Evolutionary conservation across 2,329 filamentous ascomycete genomes (phyloP), one percentile per base, ranked within the genome.

Genomic region (Trichoderma asperellum): DNA sequence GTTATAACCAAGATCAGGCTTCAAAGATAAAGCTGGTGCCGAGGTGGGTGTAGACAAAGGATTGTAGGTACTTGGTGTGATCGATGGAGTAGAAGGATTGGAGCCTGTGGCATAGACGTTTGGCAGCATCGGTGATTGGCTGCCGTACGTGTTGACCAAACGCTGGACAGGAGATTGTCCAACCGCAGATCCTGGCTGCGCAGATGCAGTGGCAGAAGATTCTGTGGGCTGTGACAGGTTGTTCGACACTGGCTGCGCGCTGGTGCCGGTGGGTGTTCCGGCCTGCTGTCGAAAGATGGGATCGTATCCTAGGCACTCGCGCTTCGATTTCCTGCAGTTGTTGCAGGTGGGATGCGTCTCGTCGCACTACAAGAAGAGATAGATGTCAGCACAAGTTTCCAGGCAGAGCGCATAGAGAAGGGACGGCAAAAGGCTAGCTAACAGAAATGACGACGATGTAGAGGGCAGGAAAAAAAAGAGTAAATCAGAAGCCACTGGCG

Each of bases 271-370:
- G 78, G 95, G 92, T 72, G 93, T 91, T 72, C 89, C 87, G 59
- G 91, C 86, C 35, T 90, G 87, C 73, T 87, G 87, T 81, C 93
- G 92, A 83, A 95, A 96, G 76, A 95, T 92, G 47, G 92, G 92
- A 76, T 96, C 92, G 87, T 96, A 96, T 68, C 92, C 92, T 60
- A 94, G 79, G 77, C 92, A 96, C 76, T 95, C 92, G 76, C 92
- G 92, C 82, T 95, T 96, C 74, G 91, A 94, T 80, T 96, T 96
- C 77, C 91, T 90, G 82, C 92, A 96, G 78, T 96, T 93, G 82
- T 93, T 90, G 85, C 96, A 99, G 70, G 91, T 90, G 27, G 96
- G 96, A 80, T 97, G 94, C 71, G 89, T 90, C 85, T 99, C 96
- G 87, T 98, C 96, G 83, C 96, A 99, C 96, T 97, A 79, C 74